phyloP scores from a whole-genome alignment of 2,329 filamentous ascomycete species.

The Colletotrichum orchidophilum region DNA sequence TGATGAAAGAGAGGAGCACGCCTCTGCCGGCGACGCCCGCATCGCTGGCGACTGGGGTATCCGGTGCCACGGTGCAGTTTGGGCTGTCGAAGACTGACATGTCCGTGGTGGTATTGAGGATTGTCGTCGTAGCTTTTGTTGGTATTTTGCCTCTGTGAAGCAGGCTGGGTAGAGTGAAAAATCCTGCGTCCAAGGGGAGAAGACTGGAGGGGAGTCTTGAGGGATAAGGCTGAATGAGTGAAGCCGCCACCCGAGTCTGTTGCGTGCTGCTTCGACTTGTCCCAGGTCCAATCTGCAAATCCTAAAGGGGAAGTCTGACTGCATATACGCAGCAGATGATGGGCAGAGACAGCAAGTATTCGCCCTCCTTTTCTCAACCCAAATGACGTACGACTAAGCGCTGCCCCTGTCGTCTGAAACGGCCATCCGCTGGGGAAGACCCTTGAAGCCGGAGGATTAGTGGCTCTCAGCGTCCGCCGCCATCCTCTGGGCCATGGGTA shows the following conservation, averaged over 20 bases:
- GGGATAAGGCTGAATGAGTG: neutral
- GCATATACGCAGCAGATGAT: neutral
- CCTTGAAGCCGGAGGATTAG: constrained; percentile 10
- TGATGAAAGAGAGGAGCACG: constrained; percentile 72
- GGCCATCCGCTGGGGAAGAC: constrained; percentile 23
- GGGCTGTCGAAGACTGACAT: constrained; percentile 16
- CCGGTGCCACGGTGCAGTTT: constrained; percentile 24
- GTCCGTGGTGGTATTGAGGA: neutral
- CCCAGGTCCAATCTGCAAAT: neutral
- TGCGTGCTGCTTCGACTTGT: neutral
- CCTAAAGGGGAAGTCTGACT: neutral
- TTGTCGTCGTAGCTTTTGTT: neutral
- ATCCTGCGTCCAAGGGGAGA: neutral
- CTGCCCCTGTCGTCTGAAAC: constrained; percentile 31
- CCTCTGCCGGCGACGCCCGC: constrained; percentile 67
- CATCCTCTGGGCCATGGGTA: neutral
- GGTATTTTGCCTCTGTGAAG: no score
- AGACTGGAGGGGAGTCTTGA: neutral
- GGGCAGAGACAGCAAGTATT: neutral
- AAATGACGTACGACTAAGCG: constrained; percentile 29
- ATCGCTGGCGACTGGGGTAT: constrained; percentile 59
- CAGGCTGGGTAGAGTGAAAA: no score
- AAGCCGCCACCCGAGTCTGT: neutral
- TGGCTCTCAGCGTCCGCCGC: constrained; percentile 8
- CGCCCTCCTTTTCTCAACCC: neutral